These are phyloP conservation scores for Pulveroboletus sp. DNA, from an alignment of 1,284 basidiomycete species.

Conservation along the genomic window DNA sequence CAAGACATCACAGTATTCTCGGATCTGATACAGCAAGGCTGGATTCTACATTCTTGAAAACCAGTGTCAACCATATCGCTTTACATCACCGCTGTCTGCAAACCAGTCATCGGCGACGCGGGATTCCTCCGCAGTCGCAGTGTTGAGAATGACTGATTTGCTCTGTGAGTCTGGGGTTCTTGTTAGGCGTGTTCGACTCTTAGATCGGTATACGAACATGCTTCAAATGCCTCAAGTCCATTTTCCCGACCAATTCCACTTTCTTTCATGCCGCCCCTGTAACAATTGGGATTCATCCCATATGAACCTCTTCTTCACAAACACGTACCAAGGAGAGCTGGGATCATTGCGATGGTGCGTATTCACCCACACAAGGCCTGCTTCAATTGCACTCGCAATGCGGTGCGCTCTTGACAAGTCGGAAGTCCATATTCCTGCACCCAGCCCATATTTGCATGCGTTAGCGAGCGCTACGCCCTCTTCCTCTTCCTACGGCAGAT, in stretches of 20 bases:
- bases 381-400: constrained; percentile 60
- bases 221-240: constrained; percentile 71
- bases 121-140: constrained; percentile 55
- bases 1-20: neutral
- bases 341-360: constrained; percentile 86
- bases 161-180: constrained; percentile 64
- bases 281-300: constrained; percentile 5
- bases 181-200: constrained; percentile 3
- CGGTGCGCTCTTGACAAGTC: constrained; percentile 72
- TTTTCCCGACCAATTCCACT: constrained; percentile 83
- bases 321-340: constrained; percentile 73
- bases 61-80: constrained; percentile 52
- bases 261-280: constrained; percentile 81
- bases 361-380: constrained; percentile 82
- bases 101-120: constrained; percentile 74
- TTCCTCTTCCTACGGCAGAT: constrained; percentile 46
- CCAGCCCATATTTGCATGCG: constrained; percentile 72
- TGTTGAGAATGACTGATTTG: constrained; percentile 75
- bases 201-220: constrained; percentile 47
- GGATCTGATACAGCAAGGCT: neutral
- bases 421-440: constrained; percentile 77
- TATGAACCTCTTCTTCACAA: neutral
- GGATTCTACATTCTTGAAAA: neutral
- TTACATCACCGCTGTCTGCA: constrained; percentile 46
- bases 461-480: constrained; percentile 72